Percentiles rank a stretch among this genome's conserved stretches.
Evolutionary conservation across 331 rosid species (phyloP).

Genomic region (Acacia concinna): DNA sequence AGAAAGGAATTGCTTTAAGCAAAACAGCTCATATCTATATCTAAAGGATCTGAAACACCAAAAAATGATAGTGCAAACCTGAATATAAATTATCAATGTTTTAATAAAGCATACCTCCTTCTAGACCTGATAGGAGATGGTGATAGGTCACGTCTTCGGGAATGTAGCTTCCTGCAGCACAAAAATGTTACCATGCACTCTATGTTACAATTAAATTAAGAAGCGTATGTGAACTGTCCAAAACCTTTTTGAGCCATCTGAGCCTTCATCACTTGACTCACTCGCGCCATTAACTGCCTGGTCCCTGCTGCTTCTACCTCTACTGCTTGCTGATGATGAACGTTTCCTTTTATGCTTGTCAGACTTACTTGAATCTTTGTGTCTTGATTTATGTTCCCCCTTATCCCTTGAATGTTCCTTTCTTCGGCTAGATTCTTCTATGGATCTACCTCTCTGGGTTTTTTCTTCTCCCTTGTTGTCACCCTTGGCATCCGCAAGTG

Average conservation of each 20-base stretch:
- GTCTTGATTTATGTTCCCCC: conserved; percentile 70
- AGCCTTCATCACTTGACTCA: conserved; percentile 78
- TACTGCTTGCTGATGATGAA: conserved; percentile 70
- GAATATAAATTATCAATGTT: conserved; percentile 32
- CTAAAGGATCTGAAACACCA: conserved; percentile 29
- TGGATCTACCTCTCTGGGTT: conserved; percentile 46
- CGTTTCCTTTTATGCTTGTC: conserved; percentile 71
- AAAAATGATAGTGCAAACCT: conserved; percentile 32
- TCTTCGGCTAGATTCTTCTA: conserved; percentile 58
- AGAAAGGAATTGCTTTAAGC: conserved; percentile 6
- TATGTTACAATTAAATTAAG: conserved; percentile 20
- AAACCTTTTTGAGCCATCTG: conserved; percentile 85
- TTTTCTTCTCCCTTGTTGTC: conserved; percentile 67
- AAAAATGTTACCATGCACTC: conserved; percentile 35
- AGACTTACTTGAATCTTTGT: conserved; percentile 53
- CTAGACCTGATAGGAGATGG: conserved; percentile 85
- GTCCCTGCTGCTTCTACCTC: conserved; percentile 71
- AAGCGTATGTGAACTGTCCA: conserved; percentile 21
- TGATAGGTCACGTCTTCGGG: conserved; percentile 70
- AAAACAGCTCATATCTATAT: conserved; percentile 29
- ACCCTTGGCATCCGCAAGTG: conserved; percentile 59
- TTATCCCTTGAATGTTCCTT: conserved; percentile 65
- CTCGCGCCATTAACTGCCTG: conserved; percentile 40
- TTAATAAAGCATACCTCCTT: conserved; percentile 70
- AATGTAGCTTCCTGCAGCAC: conserved; percentile 71